Conservation (phyloP, 441 rosid species). For the Populus hybrid region DNA sequence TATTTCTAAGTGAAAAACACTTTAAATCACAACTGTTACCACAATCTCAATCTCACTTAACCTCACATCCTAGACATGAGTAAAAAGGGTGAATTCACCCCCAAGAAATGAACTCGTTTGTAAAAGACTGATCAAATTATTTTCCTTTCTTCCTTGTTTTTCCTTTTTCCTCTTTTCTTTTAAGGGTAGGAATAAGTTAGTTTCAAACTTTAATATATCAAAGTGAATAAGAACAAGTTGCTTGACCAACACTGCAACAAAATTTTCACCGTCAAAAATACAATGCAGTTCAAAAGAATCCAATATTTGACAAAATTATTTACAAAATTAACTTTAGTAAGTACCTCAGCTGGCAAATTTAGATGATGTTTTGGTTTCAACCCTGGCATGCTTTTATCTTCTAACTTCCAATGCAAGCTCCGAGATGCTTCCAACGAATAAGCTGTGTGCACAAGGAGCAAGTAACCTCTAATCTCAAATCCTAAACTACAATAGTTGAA, state of each 20-base stretch:
- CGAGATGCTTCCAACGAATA: not conserved
- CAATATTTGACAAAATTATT: not conserved
- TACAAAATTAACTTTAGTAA: not conserved
- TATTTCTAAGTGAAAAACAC: too few species aligned
- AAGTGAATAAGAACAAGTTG: not conserved
- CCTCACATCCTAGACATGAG: not conserved
- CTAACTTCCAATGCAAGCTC: slow-evolving; percentile 5
- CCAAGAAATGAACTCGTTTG: not conserved
- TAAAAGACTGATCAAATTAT: not conserved
- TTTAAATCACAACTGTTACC: too few species aligned
- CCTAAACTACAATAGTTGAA: not conserved
- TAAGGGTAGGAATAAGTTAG: not conserved
- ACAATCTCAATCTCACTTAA: too few species aligned
- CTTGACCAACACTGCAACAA: not conserved
- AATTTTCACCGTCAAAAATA: not conserved
- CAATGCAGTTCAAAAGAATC: not conserved
- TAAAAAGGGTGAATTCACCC: not conserved
- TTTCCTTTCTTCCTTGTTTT: not conserved
- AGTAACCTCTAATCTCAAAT: not conserved
- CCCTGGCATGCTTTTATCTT: not conserved
- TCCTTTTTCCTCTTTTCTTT: not conserved
- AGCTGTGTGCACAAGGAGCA: slow-evolving; percentile 5
- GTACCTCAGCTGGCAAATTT: not conserved
- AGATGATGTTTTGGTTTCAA: not conserved
- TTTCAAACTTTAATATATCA: not conserved